These are phyloP conservation scores for Pyrrhoderma noxium DNA, from an alignment of 1,284 basidiomycete species.

Conservation along the genomic window DNA sequence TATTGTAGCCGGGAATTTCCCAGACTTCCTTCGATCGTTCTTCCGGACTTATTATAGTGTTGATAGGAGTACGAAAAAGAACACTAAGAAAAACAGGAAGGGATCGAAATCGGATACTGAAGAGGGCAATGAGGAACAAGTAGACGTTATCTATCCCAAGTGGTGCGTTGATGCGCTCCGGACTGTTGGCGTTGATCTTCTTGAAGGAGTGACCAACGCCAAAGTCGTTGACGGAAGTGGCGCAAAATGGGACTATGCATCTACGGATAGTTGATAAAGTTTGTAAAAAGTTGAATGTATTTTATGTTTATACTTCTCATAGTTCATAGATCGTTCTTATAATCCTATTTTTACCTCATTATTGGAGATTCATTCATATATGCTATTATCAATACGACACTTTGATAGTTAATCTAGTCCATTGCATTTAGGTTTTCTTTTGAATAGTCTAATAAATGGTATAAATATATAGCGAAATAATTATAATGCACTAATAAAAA, in stretches of 20 bases:
- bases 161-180: conserved; percentile 77
- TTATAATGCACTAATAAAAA: too few species aligned
- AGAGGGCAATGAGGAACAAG: not conserved
- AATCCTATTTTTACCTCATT: too few species aligned
- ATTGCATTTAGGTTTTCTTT: too few species aligned
- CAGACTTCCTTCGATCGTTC: conserved; percentile 64
- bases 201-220: conserved; percentile 41
- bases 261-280: too few species aligned
- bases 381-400: too few species aligned
- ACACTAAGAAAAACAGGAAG: not conserved
- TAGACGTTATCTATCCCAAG: conserved; percentile 46
- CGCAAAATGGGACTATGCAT: conserved; percentile 68
- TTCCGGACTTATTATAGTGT: conserved; percentile 67
- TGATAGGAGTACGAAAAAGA: conserved; percentile 17
- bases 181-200: conserved; percentile 69
- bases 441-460: too few species aligned
- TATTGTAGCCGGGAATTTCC: conserved; percentile 69
- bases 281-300: too few species aligned
- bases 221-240: conserved; percentile 53
- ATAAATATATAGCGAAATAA: too few species aligned
- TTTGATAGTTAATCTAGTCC: too few species aligned
- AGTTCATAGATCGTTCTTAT: too few species aligned
- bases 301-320: too few species aligned
- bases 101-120: not conserved
- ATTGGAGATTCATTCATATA: too few species aligned